phyloP scores from a whole-genome alignment of 768 basidiomycete species.

The Termitomyces sp. region DNA sequence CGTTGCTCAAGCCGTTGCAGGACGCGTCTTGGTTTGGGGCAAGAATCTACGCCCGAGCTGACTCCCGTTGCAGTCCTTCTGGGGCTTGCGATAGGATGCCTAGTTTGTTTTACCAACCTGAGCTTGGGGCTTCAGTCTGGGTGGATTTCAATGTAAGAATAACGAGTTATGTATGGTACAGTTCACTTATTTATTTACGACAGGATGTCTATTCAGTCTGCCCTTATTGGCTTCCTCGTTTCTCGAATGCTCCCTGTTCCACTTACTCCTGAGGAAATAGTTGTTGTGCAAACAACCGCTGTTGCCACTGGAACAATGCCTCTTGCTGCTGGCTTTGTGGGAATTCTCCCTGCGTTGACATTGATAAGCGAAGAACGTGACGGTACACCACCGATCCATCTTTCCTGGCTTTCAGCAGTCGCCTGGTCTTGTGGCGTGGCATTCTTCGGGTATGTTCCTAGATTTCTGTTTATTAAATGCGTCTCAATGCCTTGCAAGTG shows the following conservation, averaged over 20 bases:
- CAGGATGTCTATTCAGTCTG: conserved; percentile 96
- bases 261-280: conserved; percentile 86
- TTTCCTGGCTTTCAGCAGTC: conserved; percentile 70
- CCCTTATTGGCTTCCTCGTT: conserved; percentile 85
- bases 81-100: conserved; percentile 78
- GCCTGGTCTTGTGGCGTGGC: conserved; percentile 89
- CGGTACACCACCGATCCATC: conserved; percentile 65
- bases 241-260: conserved; percentile 69
- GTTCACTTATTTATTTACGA: background rate
- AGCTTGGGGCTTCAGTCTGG: conserved; percentile 86
- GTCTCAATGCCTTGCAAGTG: conserved; percentile 34
- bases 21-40: conserved; percentile 3
- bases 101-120: conserved; percentile 90
- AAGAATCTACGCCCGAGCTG: conserved; percentile 32
- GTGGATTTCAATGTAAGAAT: conserved; percentile 78
- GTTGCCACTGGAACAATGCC: conserved; percentile 93
- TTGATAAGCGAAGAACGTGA: conserved; percentile 72
- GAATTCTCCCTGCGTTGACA: conserved; percentile 86
- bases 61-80: conserved; percentile 58
- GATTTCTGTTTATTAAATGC: background rate
- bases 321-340: conserved; percentile 81
- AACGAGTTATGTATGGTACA: conserved; percentile 1
- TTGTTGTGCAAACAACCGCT: conserved; percentile 92
- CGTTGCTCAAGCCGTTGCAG: background rate
- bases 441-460: conserved; percentile 71